Base-by-base conservation (phyloP, 2,329 filamentous ascomycete species). In the Nemania abortiva region DNA sequence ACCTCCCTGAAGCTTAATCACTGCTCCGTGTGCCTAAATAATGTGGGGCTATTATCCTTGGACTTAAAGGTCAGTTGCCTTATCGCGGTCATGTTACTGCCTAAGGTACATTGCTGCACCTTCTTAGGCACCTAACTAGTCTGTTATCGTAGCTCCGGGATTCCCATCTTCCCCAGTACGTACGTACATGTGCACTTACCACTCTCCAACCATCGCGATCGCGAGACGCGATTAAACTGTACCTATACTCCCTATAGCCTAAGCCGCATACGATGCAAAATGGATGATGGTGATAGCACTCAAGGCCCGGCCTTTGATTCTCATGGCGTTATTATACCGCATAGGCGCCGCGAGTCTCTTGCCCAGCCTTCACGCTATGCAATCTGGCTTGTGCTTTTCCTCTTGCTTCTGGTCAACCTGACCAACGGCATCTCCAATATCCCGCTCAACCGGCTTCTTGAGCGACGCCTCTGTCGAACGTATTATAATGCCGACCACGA, bases 391-490 rank as follows among this genome's bases (percentile, higher is more conserved):
- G 74, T 86, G 6, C 78, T 86, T 2, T 70, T 72, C 13, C 72
- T 86, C 22, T 74, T 85, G 34, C 79, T 85, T 2, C 78, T 85
- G 2, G 81, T 85, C 72, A 85, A 84, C 63, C 80, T 86, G 6
- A 79, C 84, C 1, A 81, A 80, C 70, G 85, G 83, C 69, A 79
- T 86, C 2, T 84, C 85, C 63, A 83, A 84, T 66, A 79, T 86
- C 9, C 84, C 84, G 0, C 77, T 84, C 5, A 85, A 82, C 61
- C 78, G 84, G 22, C 78, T 85, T 6, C 78, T 86, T 27, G 84
- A 86, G 74, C 77, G 79, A 24, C 81, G 84, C 1, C 77, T 87
- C 6, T 89, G 87, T 65, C 77, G 81, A 27, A 83, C 86, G 22
- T 83, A 87, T 74, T 89, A 88, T 72, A 67, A 67, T 15, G 70